Percentiles rank a stretch among this genome's conserved stretches.
Evolutionary conservation across 805 yeast genomes (phyloP).

Genomic region (Tetrapisispora taiwanensis): DNA sequence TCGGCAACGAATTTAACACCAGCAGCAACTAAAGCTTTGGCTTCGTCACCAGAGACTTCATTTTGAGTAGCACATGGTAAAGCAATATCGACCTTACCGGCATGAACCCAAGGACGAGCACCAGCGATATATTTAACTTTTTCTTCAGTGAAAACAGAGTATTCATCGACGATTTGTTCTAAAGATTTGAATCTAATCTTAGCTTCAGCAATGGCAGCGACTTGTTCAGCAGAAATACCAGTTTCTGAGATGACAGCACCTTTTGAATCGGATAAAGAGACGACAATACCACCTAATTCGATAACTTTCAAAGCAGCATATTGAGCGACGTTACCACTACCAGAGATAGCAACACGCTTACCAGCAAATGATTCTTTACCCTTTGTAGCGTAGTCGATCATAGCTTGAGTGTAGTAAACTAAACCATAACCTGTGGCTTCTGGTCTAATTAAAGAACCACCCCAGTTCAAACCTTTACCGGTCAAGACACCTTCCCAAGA

Average conservation of each 20-base stretch:
- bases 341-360: conserved; percentile 92
- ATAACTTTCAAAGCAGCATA: conserved; percentile 95
- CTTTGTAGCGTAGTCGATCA: conserved; percentile 85
- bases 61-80: conserved; percentile 98
- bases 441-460: conserved; percentile 97
- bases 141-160: conserved; percentile 45
- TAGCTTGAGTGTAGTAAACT: conserved; percentile 93
- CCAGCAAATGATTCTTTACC: conserved; percentile 88
- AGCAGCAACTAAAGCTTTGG: conserved; percentile 83
- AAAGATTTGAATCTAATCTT: conserved; percentile 70
- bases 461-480: conserved; percentile 97
- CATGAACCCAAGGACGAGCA: conserved; percentile 94
- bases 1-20: conserved; percentile 93
- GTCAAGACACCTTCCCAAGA: conserved; percentile 94
- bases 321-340: conserved; percentile 99
- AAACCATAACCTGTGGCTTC: conserved; percentile 99
- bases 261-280: conserved; percentile 89
- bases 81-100: conserved; percentile 88
- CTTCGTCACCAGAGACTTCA: conserved; percentile 95
- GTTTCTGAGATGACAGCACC: conserved; percentile 71
- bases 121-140: conserved; percentile 77
- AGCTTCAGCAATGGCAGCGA: conserved; percentile 64
- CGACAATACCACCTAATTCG: conserved; percentile 92
- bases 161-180: conserved; percentile 52
- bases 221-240: conserved; percentile 80